Percentiles rank a stretch among this genome's conserved stretches.
Evolutionary conservation across 148 eudicot species (phyloP).

Genomic region (Heliamphora exappendiculata): DNA sequence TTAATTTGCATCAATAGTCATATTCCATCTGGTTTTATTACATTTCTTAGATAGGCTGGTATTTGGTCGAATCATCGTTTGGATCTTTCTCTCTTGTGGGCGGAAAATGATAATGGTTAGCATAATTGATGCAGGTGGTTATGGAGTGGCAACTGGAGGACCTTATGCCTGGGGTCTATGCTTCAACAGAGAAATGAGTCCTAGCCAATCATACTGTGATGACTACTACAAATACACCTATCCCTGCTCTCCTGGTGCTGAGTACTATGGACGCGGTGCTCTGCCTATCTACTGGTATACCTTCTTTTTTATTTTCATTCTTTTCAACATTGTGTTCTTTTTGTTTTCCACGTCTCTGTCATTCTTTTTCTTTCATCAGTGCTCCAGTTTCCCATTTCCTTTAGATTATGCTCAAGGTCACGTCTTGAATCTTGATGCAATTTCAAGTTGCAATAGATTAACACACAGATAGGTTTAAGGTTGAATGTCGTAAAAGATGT

Average conservation of each 20-base stretch:
- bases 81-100: not conserved
- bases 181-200: conserved; percentile 60
- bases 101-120: not conserved
- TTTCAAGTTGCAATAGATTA: not conserved
- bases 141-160: conserved; percentile 91
- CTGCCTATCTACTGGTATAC: conserved; percentile 80
- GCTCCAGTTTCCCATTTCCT: not conserved
- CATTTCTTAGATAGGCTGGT: not conserved
- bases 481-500: too few relatives aligned
- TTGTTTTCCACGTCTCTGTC: not conserved
- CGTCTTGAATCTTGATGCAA: not conserved
- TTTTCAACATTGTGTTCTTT: not conserved
- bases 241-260: conserved; percentile 54
- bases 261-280: conserved; percentile 93
- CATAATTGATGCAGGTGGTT: conserved; percentile 61
- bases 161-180: conserved; percentile 96
- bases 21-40: not conserved
- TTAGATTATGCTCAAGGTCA: not conserved
- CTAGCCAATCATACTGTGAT: conserved; percentile 50
- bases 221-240: conserved; percentile 42
- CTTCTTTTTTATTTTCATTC: not conserved
- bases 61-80: not conserved
- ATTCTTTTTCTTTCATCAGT: not conserved
- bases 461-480: too few relatives aligned
- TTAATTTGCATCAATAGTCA: not conserved